Conservation (phyloP, 805 yeast species). For the Lipomyces mesembrius region DNA sequence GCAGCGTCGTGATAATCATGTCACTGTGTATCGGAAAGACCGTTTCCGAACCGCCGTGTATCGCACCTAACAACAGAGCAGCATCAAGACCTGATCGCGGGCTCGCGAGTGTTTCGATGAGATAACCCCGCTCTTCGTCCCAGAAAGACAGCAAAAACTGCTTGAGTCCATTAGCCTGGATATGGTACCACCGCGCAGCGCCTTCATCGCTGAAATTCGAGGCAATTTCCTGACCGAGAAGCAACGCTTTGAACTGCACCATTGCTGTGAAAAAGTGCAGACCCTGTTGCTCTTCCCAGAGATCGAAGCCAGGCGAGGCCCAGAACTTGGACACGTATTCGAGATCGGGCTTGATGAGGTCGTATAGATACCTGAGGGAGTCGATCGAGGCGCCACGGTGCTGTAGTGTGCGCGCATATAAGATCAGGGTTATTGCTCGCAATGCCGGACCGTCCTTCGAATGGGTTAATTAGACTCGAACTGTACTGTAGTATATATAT, state of each 20-base stretch:
- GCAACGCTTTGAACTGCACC: constrained; percentile 72
- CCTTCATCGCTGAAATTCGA: constrained; percentile 41
- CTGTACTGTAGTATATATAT: neutral
- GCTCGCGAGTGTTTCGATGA: constrained; percentile 71
- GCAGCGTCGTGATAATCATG: constrained; percentile 51
- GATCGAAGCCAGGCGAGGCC: constrained; percentile 72
- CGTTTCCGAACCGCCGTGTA: constrained; percentile 42
- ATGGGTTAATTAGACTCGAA: neutral
- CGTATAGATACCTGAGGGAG: constrained; percentile 51
- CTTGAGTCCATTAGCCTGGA: constrained; percentile 27
- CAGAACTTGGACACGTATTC: constrained; percentile 65
- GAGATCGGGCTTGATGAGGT: constrained; percentile 71
- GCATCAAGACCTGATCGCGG: constrained; percentile 76
- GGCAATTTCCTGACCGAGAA: constrained; percentile 55
- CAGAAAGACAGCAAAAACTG: constrained; percentile 31
- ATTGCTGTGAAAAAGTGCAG: constrained; percentile 79
- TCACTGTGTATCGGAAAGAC: constrained; percentile 42
- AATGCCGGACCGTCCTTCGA: constrained; percentile 82
- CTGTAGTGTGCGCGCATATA: constrained; percentile 56
- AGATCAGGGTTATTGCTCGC: constrained; percentile 66
- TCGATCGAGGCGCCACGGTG: constrained; percentile 41
- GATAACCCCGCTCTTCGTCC: constrained; percentile 52
- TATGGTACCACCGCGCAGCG: constrained; percentile 33
- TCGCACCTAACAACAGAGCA: constrained; percentile 64
- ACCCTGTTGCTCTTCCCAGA: constrained; percentile 88